Base-by-base conservation (phyloP, 352 stramenopile species). In the Phytopythium montanum region DNA sequence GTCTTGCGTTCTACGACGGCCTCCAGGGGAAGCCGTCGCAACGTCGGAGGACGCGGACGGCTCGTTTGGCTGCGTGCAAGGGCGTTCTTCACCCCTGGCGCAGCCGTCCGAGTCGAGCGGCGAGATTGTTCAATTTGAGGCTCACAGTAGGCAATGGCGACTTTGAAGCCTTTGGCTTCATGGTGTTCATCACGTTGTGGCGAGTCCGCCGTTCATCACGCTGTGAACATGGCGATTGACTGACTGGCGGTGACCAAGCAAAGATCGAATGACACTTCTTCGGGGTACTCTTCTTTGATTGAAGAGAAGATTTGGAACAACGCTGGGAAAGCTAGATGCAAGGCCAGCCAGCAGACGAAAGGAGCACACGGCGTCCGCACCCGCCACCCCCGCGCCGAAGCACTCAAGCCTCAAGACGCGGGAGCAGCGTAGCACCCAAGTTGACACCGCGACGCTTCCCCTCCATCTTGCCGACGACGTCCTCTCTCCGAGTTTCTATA, bases 321-420 rank as follows among this genome's bases (percentile, higher is more conserved):
- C 48, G 26, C 31, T 6, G 31, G 48, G 26, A 23, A 54, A 54
- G 26, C 26, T 21, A 38, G 48, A 29, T 8, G 45, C 59, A 75
- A 61, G 54, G 69, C 69, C 53, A 55, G 33, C 60, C 63, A 62
- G 56, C 23, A 29, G 49, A 58, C 31, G 19, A 13, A 58, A 66
- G 59, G 52, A 49, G 64, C 63, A 65, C 61, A 34, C 38, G 56
- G 18, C 41, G 38, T 53, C 48, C 21, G 25, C 51, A 23, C 19
- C n/a, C n/a, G n/a, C 4, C 2, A 33, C 33, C 18, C 21, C 1
- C 33, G 54, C 63, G 66, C 52, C 73, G 69, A 83, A 83, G 71
- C 73, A 83, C 73, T 78, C 45, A 68, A 83, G 73, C 73, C 73
- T 82, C 73, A 74, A 82, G 60, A 62, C 60, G 56, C 48, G 41